Percentiles rank a stretch among this genome's conserved stretches.
These are phyloP conservation scores for Leptographium flavum DNA, from an alignment of 2,329 filamentous ascomycete genomes.

Conservation along the genomic window DNA sequence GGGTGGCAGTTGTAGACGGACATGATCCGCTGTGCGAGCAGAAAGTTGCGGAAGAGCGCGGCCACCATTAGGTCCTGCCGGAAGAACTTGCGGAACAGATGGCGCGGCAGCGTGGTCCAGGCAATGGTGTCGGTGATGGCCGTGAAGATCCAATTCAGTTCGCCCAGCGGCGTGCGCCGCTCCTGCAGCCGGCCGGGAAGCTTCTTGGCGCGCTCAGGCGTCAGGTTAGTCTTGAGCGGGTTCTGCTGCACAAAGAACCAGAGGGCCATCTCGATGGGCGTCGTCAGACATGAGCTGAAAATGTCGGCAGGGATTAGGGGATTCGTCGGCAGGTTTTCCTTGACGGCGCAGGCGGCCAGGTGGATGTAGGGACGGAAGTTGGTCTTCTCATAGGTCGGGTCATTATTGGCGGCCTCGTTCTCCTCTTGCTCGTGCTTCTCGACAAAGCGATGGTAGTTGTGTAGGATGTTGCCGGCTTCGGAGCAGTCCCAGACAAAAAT, in stretches of 20 bases:
- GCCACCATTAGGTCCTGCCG: conserved; percentile 98
- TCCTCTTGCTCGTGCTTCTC: conserved; percentile 92
- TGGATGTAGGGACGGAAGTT: conserved; percentile 62
- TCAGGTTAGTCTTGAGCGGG: conserved; percentile 53
- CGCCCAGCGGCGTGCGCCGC: conserved; percentile 80
- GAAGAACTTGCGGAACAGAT: conserved; percentile 93
- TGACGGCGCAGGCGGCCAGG: conserved; percentile 77
- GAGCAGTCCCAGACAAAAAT: conserved; percentile 98
- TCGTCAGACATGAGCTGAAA: conserved; percentile 91
- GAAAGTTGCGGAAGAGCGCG: conserved; percentile 88
- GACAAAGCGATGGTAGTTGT: conserved; percentile 86
- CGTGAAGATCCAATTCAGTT: conserved; percentile 98
- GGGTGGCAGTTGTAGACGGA: conserved; percentile 90
- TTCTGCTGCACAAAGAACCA: conserved; percentile 96
- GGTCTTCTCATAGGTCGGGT: conserved; percentile 73
- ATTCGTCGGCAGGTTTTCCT: conserved; percentile 89
- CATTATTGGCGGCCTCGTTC: conserved; percentile 56
- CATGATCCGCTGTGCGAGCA: conserved; percentile 92
- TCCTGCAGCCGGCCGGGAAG: conserved; percentile 88
- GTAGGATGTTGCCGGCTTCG: conserved; percentile 87
- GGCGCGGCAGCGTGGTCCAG: conserved; percentile 85
- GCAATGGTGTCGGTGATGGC: conserved; percentile 98
- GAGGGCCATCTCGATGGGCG: conserved; percentile 92
- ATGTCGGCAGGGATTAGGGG: conserved; percentile 85
- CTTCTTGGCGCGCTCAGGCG: conserved; percentile 70